Conservation (phyloP, 1,284 basidiomycete genomes). For the Trametes sp. region DNA sequence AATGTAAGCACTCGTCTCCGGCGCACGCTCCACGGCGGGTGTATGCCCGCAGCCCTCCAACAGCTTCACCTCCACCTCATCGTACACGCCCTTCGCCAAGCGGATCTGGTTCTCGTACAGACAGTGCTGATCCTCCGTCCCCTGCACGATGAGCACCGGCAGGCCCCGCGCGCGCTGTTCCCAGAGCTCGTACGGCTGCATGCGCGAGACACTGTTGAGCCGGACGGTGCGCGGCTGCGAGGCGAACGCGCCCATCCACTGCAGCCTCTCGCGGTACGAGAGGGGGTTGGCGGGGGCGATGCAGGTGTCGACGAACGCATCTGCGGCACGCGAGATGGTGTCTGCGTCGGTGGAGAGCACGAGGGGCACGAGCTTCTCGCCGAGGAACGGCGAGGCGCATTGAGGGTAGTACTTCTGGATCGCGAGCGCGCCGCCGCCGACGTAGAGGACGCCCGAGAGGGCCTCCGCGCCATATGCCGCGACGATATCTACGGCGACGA, state of each 20-base stretch:
- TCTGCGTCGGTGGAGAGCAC: slow-evolving; percentile 38
- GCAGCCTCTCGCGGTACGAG: slow-evolving; percentile 39
- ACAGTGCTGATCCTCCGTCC: slow-evolving; percentile 43
- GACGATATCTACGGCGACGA: slow-evolving; percentile 46
- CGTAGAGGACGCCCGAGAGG: slow-evolving; percentile 47
- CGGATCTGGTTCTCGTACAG: slow-evolving; percentile 34
- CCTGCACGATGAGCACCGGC: slow-evolving; percentile 43
- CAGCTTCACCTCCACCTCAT: slow-evolving; percentile 39
- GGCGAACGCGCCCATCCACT: slow-evolving; percentile 45
- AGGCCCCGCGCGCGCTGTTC: slow-evolving; percentile 38
- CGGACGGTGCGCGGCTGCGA: slow-evolving; percentile 37
- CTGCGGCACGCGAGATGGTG: slow-evolving; percentile 38
- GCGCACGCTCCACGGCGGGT: slow-evolving; percentile 31
- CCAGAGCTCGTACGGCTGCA: slow-evolving; percentile 31
- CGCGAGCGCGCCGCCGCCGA: slow-evolving; percentile 36
- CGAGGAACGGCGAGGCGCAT: slow-evolving; percentile 41
- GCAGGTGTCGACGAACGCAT: slow-evolving; percentile 43
- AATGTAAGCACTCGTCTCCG: slow-evolving; percentile 19
- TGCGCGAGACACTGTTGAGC: not conserved
- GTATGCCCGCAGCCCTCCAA: slow-evolving; percentile 44
- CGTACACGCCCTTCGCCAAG: slow-evolving; percentile 39
- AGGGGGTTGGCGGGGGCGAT: slow-evolving; percentile 33
- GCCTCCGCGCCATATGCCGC: slow-evolving; percentile 42
- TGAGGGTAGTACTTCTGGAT: slow-evolving; percentile 20
- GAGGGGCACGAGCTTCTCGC: slow-evolving; percentile 34